A percentile compares a stretch with the other conserved stretches of the same genome.
phyloP scores from a whole-genome alignment of 1,139 yeast species.

The Eremothecium cymbalariae region DNA sequence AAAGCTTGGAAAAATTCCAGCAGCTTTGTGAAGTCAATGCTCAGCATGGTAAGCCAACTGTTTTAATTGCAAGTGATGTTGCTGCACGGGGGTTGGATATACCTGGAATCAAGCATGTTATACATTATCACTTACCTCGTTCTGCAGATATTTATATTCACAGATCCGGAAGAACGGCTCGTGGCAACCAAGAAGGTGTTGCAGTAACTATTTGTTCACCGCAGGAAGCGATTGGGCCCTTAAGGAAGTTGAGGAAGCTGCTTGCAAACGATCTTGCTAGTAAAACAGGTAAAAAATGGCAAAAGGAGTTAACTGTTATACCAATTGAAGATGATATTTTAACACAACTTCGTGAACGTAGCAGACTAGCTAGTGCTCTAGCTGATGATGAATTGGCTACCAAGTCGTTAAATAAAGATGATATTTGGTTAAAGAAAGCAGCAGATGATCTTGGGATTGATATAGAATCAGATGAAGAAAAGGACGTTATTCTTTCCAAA shows the following conservation, averaged over 20 bases:
- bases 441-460: conserved; percentile 90
- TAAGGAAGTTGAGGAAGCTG: conserved; percentile 62
- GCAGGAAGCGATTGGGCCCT: conserved; percentile 83
- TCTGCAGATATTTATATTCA: conserved; percentile 93
- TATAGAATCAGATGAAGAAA: conserved; percentile 45
- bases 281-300: conserved; percentile 34
- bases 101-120: conserved; percentile 84
- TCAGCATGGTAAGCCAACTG: conserved; percentile 42
- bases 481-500: conserved; percentile 59
- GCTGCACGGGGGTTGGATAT: conserved; percentile 98
- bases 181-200: conserved; percentile 92
- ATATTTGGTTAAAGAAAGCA: conserved; percentile 77
- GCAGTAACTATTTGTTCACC: conserved; percentile 90
- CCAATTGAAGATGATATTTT: conserved; percentile 74
- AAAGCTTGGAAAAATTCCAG: conserved; percentile 70
- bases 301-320: conserved; percentile 58
- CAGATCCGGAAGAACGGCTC: conserved; percentile 96
- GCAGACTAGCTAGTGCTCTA: conserved; percentile 57
- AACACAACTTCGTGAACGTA: conserved; percentile 61
- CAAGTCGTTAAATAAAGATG: conserved; percentile 59
- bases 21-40: conserved; percentile 41
- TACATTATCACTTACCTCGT: conserved; percentile 91
- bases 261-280: conserved; percentile 36
- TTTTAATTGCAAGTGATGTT: conserved; percentile 89
- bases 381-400: conserved; percentile 62